Percentiles rank a stretch among this genome's conserved stretches.
phyloP scores from a whole-genome alignment of 2,329 filamentous ascomycete genomes.

The Exophiala aquamarina region DNA sequence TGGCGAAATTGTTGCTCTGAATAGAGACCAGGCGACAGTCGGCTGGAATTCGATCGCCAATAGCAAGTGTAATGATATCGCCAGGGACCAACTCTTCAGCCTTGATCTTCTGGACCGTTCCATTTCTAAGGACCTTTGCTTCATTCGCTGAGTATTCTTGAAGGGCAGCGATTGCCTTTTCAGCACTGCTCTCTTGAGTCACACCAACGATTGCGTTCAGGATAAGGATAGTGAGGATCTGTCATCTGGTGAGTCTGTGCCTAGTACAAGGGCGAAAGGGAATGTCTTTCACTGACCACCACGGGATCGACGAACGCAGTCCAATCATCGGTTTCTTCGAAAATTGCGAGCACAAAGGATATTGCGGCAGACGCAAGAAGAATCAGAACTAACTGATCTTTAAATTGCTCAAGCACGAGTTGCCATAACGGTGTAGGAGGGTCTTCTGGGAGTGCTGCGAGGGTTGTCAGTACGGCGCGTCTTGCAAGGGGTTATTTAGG shows the following conservation, averaged over 20 bases:
- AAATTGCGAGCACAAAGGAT: constrained; percentile 88
- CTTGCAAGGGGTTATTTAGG: not conserved
- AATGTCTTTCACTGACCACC: constrained; percentile 63
- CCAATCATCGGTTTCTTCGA: constrained; percentile 92
- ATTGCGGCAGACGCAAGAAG: constrained; percentile 88
- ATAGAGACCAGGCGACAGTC: constrained; percentile 89
- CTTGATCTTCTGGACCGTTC: constrained; percentile 77
- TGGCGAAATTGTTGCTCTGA: constrained; percentile 94
- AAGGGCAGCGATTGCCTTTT: constrained; percentile 95
- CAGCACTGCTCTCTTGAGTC: constrained; percentile 96
- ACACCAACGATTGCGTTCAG: constrained; percentile 97
- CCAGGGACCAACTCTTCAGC: constrained; percentile 97
- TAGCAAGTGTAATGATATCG: constrained; percentile 81
- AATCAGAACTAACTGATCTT: constrained; percentile 96
- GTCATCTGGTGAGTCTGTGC: constrained; percentile 5
- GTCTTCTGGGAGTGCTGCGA: constrained; percentile 73
- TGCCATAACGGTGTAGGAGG: constrained; percentile 95
- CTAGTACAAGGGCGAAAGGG: not conserved
- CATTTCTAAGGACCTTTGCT: constrained; percentile 87
- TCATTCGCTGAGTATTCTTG: constrained; percentile 99
- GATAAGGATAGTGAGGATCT: constrained; percentile 96
- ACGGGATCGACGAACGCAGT: constrained; percentile 94
- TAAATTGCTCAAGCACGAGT: constrained; percentile 96
- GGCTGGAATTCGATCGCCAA: constrained; percentile 91
- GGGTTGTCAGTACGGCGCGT: constrained; percentile 23